Base-by-base conservation (phyloP, 2,329 filamentous ascomycete species). In the Aspergillus pseudoterreus region DNA sequence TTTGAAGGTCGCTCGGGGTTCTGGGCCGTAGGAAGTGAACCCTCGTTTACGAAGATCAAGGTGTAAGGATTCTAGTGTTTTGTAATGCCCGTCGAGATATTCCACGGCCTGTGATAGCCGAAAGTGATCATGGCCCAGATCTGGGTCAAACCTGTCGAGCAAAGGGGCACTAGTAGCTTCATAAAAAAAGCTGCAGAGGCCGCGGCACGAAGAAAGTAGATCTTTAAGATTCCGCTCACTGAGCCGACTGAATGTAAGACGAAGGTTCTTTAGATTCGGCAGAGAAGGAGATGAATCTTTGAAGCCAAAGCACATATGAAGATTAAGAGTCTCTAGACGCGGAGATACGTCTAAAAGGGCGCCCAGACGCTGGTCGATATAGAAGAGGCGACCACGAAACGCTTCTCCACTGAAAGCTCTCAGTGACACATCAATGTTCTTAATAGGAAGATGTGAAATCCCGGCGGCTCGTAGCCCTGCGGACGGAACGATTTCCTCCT, bases 141-240 rank as follows among this genome's bases (percentile, higher is more conserved):
- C 47, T 0, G 53, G 42, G 19, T 46, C 53, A n/a, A 55, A 47
- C 4, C 47, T 48, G 12, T 51, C 51, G 53, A 46, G 27, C 27
- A 9, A 9, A 30, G 27, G 27, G 27, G 27, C 27, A 3, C 11
- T 1, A 4, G 10, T 30, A 30, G 27, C 27, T 9, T 30, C 27
- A 8, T 30, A 30, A 1, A 11, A 30, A 3, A 30, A 30, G 5
- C 2, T 30, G 3, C 8, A 9, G 27, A 30, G 27, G 27, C 27
- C 6, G 27, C 27, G 27, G 8, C 27, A 30, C 4, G 27, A 30
- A 4, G 9, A 30, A 9, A 30, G 27, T 10, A 30, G 8, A 2
- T 3, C 27, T 10, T 30, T 1, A 9, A 30, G 8, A 10, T 30
- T 10, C 9, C 27, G 6, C 27, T 30, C 27, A 30, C 27, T 30